phyloP scores from a whole-genome alignment of 768 basidiomycete genomes.

The Xanthoconium purpureum region DNA sequence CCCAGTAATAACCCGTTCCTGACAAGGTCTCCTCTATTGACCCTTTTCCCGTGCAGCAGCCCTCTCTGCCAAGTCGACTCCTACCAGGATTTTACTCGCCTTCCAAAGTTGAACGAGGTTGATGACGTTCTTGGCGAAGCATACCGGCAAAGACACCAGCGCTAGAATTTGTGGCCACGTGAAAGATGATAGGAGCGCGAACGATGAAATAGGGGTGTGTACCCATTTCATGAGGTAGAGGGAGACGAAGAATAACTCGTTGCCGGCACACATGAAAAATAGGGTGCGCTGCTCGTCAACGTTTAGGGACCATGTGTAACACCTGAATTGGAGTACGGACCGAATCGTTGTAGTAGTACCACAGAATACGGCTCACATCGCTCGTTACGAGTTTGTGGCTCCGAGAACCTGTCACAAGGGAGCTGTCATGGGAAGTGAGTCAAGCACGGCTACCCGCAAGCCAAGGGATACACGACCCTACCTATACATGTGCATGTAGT shows the following conservation, averaged over 20 bases:
- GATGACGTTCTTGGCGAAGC: conserved; percentile 82
- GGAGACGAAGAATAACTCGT: conserved; percentile 94
- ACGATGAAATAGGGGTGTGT: conserved; percentile 55
- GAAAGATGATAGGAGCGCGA: conserved; percentile 29
- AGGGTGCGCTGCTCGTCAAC: conserved; percentile 59
- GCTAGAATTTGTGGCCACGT: conserved; percentile 82
- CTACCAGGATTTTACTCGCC: conserved; percentile 90
- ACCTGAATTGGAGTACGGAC: conserved; percentile 45
- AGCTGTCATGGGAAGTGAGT: conserved; percentile 47
- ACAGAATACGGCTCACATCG: conserved; percentile 89
- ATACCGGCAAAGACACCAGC: conserved; percentile 59
- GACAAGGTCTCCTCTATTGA: conserved; percentile 4
- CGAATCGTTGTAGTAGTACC: conserved; percentile 90
- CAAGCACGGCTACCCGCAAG: neutral
- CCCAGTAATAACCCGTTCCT: neutral
- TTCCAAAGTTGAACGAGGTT: conserved; percentile 98
- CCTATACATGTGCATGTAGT: conserved; percentile 99
- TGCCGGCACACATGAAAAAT: conserved; percentile 90
- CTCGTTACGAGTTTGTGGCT: conserved; percentile 93
- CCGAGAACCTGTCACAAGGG: conserved; percentile 87
- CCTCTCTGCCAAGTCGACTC: conserved; percentile 87
- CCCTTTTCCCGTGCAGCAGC: conserved; percentile 52
- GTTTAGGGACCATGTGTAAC: neutral
- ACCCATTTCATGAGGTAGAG: conserved; percentile 93
- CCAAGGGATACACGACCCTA: conserved; percentile 26